Base-by-base conservation (phyloP, 2,329 filamentous ascomycete genomes). In the Aspergillus phoenicis region DNA sequence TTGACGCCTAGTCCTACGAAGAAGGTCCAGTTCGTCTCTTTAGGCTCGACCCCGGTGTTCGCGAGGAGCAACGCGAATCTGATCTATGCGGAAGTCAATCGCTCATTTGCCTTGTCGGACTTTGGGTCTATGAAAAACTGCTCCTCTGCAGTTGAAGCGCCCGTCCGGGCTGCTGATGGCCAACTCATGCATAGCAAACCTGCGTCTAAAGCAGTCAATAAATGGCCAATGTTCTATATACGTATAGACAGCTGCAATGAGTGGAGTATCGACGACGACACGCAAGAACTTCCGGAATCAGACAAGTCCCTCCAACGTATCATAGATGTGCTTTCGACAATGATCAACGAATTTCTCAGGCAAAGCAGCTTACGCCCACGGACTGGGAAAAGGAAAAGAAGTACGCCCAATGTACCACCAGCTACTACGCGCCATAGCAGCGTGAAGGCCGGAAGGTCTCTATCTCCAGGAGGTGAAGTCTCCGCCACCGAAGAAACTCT, bases 181-280 rank as follows among this genome's bases (percentile, higher is more conserved):
- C 57, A 61, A 20, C 58, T 84, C 81, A 1, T 83, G 77, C 64
- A 87, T 60, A 66, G 84, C 39, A 86, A 81, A 69, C 75, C 74
- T 7, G 67, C 77, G 11, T 83, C 81, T 8, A 94, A 91, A 71
- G 83, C 87, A 0, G 80, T 93, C 8, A 92, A 97, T 69, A 85
- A 87, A 54, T 95, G 91, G 87, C 93, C 94, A 0, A 94, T 94
- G 88, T 98, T 97, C 69, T 90, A 88, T 68, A 77, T 98, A n/a
- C 86, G 86, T 28, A 84, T 97, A 38, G 77, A 81, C 2, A 69
- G 83, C 10, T 75, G 80, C n/a, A 73, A 76, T 17, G 58, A 82
- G 11, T 71, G 85, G 1, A 62, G 60, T 8, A 57, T 71, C 4
- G 58, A 61, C 8, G 78, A 83, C 56, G 79, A 83, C 11, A 78